Base-by-base conservation (phyloP, 2,329 filamentous ascomycete species). In the Bipolaris cookei region DNA sequence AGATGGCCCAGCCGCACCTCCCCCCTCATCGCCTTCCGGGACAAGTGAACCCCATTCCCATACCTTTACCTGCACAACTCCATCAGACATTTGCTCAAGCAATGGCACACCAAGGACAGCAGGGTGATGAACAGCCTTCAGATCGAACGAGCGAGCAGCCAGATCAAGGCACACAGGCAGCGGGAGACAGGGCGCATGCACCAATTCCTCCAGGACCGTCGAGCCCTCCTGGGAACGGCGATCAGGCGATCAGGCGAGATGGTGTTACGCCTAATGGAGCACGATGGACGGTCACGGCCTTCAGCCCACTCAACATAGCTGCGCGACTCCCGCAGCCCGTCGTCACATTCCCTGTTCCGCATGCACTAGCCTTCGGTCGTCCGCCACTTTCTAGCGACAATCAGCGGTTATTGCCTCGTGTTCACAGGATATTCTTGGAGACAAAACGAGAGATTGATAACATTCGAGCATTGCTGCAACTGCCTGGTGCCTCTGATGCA, bases 221-320 rank as follows among this genome's bases (percentile, higher is more conserved):
- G 11, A 51, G 56, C n/a, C 51, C 71, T 35, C 61, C 63, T 51
- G 32, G 65, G 54, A 68, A 68, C 56, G 50, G 68, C 25, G 77
- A 76, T 7, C 76, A 79, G 20, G 81, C 78, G 8, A 77, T 83
- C 18, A 78, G 81, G 7, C 80, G 81, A 30, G 82, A 85, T 66
- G 78, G 79, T 7, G 65, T 81, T 30, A 80, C 80, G 0, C 80
- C 82, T 8, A 82, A 84, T 61, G 83, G 83, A 14, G 78, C 83
- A 56, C 77, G 81, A 54, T 83, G 81, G 79, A 80, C 81, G 39
- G 76, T 85, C 51, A 83, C 39, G 3, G 11, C 81, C 2, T 76
- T 82, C 51, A 84, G 83, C 64, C 81, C 83, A 59, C 50, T 70
- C 2, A 68, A 69, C 25, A 60, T 73, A 16, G 68, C 71, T 13